Evolutionary conservation across 257 asterid genomes (phyloP), one percentile per base, ranked within the genome.

Genomic region (Lycium ferocissimum): DNA sequence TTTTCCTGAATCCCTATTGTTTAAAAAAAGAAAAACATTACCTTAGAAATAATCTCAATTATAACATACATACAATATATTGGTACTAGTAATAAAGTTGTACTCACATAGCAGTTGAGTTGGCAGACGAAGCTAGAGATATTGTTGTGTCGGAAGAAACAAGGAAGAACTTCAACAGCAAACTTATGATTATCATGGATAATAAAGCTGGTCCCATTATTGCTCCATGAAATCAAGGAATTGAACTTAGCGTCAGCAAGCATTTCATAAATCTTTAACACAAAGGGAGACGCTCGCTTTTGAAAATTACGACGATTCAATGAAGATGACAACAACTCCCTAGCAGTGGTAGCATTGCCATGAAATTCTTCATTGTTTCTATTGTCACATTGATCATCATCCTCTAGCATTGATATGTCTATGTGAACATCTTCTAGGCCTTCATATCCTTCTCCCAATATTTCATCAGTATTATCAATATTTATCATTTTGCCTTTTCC

Each of bases 81-180:
- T 26, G 1, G 37, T 11, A 20, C 61, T 26, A 70, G 11, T 45
- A 22, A 17, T n/a, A 11, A n/a, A 61, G 20, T 7, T 17, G 69
- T 58, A 80, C 93, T 89, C 86, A 92, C 95, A 80, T 91, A 92
- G 2, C 90, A 61, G 86, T 89, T 90, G 89, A 91, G 93, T 82
- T 92, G 95, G 81, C 90, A 76, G 18, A 87, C 18, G 69, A 92
- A 92, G 90, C 91, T 92, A 9, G 88, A 86, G 70, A 91, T 87
- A 71, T 92, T 91, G 90, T 80, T 79, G 87, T 92, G 94, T 51
- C 84, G 84, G 88, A 91, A 92, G 53, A 70, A 89, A 7, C 84
- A 83, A 22, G 90, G 89, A 51, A 93, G 91, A 82, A 93, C 83
- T 56, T 88, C 67, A 49, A 90, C 87, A 37, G 91, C 88, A 84